A percentile compares a stretch with the other conserved stretches of the same genome.
Conservation (phyloP, 2,329 filamentous ascomycete genomes). For the Diaporthe humulicola region DNA sequence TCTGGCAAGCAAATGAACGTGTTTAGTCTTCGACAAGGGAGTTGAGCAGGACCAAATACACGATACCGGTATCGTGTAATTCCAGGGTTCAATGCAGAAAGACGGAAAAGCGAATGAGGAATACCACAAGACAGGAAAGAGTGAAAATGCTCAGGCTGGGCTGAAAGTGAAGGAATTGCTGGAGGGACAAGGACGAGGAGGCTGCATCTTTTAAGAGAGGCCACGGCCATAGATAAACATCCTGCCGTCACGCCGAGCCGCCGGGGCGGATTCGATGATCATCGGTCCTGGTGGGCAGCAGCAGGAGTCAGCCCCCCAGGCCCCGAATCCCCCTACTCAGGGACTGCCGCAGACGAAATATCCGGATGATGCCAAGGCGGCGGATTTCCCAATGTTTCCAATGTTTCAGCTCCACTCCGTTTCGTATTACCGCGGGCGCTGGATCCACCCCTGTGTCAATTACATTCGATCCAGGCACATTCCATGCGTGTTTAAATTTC, state of each 20-base stretch:
- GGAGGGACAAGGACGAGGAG: background rate
- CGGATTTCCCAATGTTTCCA: conserved; percentile 22
- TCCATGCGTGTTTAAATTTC: conserved; percentile 20
- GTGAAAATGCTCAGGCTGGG: conserved; percentile 17
- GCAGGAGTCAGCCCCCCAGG: conserved; percentile 22
- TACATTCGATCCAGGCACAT: conserved; percentile 23
- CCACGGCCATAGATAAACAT: conserved; percentile 10
- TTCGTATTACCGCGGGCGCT: conserved; percentile 10
- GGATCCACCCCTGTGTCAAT: conserved; percentile 28
- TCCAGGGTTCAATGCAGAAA: conserved; percentile 19
- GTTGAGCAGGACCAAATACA: conserved; percentile 21
- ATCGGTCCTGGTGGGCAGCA: conserved; percentile 3
- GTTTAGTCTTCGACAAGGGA: background rate
- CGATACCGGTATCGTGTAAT: conserved; percentile 30
- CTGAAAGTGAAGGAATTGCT: background rate
- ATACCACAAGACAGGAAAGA: conserved; percentile 19
- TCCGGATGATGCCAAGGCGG: conserved; percentile 28
- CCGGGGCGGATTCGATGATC: conserved; percentile 13
- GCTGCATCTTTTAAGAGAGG: conserved; percentile 16
- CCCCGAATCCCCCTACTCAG: conserved; percentile 11
- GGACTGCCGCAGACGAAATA: conserved; percentile 19
- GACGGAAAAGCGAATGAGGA: conserved; percentile 23
- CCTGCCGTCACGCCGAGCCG: background rate
- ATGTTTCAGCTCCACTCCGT: conserved; percentile 28
- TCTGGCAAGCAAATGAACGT: conserved; percentile 21